Evolutionary conservation across 164 flowering plant genomes (phyloP), one percentile per base, ranked within the genome.

Genomic region (Chimonanthus salicifolius): DNA sequence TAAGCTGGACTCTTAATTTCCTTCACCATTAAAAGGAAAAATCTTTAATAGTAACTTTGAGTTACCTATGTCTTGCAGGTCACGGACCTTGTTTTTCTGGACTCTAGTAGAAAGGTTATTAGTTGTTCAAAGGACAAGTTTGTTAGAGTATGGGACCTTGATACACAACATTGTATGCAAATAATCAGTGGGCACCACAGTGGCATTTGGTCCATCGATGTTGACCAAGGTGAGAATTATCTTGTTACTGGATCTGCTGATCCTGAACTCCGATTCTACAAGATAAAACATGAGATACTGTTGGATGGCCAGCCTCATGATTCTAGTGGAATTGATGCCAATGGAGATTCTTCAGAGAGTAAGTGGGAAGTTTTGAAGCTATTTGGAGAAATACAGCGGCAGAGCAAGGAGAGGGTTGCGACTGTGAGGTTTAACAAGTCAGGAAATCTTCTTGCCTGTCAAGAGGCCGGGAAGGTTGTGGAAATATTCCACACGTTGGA

Each of bases 151-250:
- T 96, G 98, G 99, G 98, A 96, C 84, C 88, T 96, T 69, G 98
- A 94, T 47, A 91, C 94, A 3, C 97, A 92, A 71, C 90, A 94
- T 69, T 96, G 99, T 77, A 78, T 92, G 85, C 99, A 96, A 84
- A 96, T 92, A 72, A 72, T 96, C 73, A 80, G 97, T 79, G 97
- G 95, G 4, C 98, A 96, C 81, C 97, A 90, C 80, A 92, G 97
- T 89, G 99, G 94, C 83, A 90, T 96, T 76, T 96, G 99, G 98
- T 94, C 99, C 15, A 78, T 96, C 45, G 98, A 92, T 77, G 79
- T 83, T 33, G 95, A 90, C 54, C 87, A 86, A 45, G 90, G 85
- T 63, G 95, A 92, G 81, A 86, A 88, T 65, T 96, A 84, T 81
- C 71, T 96, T 75, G 97, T 92, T 50, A 81, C 89, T 74, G 99